A percentile compares a stretch with the other conserved stretches of the same genome.
Evolutionary conservation across 768 basidiomycete species (phyloP).

Genomic region (Podaxis rugospora): DNA sequence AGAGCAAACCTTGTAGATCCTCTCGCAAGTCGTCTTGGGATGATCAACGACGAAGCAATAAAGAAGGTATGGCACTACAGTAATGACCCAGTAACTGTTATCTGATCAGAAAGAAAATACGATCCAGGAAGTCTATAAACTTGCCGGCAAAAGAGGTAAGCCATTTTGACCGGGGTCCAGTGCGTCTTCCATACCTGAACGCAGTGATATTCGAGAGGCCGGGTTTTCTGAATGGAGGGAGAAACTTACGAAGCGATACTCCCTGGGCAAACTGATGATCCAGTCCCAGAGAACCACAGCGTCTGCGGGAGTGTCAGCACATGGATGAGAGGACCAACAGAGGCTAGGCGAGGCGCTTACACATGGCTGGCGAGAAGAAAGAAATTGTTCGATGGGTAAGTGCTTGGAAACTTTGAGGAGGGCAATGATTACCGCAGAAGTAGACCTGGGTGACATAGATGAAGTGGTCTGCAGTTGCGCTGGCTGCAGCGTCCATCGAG

Average conservation of each 20-base stretch:
- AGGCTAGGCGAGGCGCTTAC: conserved; percentile 34
- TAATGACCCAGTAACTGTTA: conserved; percentile 76
- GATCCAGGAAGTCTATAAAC: conserved; percentile 22
- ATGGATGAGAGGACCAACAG: conserved; percentile 25
- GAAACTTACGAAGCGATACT: conserved; percentile 66
- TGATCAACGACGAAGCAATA: conserved; percentile 76
- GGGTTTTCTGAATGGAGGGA: conserved; percentile 16
- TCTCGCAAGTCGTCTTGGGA: conserved; percentile 54
- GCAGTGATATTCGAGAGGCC: conserved; percentile 15
- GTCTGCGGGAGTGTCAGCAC: conserved; percentile 39
- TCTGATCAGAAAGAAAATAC: conserved; percentile 17
- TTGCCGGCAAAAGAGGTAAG: conserved; percentile 82
- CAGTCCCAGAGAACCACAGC: conserved; percentile 85
- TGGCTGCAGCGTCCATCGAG: conserved; percentile 25
- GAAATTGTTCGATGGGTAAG: conserved; percentile 23
- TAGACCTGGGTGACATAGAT: conserved; percentile 81
- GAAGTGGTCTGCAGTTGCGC: conserved; percentile 64
- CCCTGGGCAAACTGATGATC: conserved; percentile 72
- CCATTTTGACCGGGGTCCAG: conserved; percentile 81
- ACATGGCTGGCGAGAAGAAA: conserved; percentile 54
- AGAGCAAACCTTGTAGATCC: conserved; percentile 57
- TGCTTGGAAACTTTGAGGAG: conserved; percentile 16
- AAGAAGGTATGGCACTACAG: conserved; percentile 72
- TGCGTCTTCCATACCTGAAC: conserved; percentile 73
- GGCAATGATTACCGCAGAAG: conserved; percentile 68